Conservation (phyloP, 140 eudicot genomes). For the Cichorium intybus region DNA sequence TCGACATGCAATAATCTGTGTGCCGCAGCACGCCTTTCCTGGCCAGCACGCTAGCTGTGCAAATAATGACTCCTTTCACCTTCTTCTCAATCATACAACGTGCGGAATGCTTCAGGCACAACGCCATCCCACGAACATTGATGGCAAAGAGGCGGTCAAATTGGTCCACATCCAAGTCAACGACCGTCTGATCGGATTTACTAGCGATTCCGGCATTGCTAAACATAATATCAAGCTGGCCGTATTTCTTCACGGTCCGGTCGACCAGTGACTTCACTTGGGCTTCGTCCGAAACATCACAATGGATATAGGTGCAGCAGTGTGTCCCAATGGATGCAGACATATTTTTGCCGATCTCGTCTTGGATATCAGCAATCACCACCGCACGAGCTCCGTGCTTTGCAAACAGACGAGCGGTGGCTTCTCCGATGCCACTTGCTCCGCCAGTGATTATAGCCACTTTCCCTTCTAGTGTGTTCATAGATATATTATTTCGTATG, state of each 20-base stretch:
- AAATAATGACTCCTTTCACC: slow-evolving; percentile 33
- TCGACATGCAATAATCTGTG: slow-evolving; percentile 32
- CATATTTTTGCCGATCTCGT: slow-evolving; percentile 10
- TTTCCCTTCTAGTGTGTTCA: too few relatives aligned
- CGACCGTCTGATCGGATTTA: slow-evolving; percentile 14
- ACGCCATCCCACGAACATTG: slow-evolving; percentile 34
- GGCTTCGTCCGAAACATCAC: slow-evolving; percentile 31
- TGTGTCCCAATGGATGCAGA: slow-evolving; percentile 14
- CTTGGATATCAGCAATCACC: slow-evolving; percentile 32
- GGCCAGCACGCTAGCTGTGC: slow-evolving; percentile 25
- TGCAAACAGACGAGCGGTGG: slow-evolving; percentile 12
- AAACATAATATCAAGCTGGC: too few relatives aligned
- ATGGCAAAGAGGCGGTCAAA: slow-evolving; percentile 16
- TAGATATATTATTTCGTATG: too few relatives aligned
- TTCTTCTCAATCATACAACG: slow-evolving; percentile 31
- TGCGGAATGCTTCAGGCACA: slow-evolving; percentile 39
- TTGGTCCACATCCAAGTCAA: slow-evolving; percentile 24
- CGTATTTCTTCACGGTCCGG: slow-evolving; percentile 28
- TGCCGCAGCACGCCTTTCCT: not conserved
- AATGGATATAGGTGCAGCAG: slow-evolving; percentile 33
- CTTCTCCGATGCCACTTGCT: too few relatives aligned
- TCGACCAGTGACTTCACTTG: slow-evolving; percentile 32
- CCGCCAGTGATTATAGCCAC: too few relatives aligned
- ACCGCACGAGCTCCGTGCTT: slow-evolving; percentile 17
- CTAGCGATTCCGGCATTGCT: slow-evolving; percentile 34